A percentile compares a stretch with the other conserved stretches of the same genome.
Conservation (phyloP, 1,284 basidiomycete genomes). For the Austroboletus olivaceoglutinosus region DNA sequence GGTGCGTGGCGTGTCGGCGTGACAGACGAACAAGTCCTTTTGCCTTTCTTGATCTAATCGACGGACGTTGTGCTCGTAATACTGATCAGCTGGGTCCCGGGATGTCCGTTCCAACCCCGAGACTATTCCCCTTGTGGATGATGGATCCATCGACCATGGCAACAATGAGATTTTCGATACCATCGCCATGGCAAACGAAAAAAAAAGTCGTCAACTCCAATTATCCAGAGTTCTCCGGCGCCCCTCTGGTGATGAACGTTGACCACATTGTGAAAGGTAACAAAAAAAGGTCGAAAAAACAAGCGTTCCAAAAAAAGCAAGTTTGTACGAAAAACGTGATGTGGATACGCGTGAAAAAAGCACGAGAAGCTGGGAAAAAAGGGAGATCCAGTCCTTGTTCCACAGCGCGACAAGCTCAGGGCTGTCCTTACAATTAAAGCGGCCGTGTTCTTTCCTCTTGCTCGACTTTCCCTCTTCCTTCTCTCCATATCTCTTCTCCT, state of each 20-base stretch:
- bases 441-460: conserved; percentile 10
- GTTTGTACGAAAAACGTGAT: not conserved
- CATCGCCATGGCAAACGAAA: conserved; percentile 2
- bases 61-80: not conserved
- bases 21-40: not conserved
- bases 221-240: not conserved
- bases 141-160: conserved; percentile 10
- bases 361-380: not conserved
- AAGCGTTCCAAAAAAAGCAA: not conserved
- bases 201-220: not conserved
- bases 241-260: not conserved
- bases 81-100: not conserved
- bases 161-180: conserved; percentile 7
- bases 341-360: not conserved
- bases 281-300: not conserved
- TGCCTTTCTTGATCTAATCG: not conserved
- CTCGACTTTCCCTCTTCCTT: conserved; percentile 5
- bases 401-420: not conserved
- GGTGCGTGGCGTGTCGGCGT: too few relatives aligned
- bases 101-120: not conserved
- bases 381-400: not conserved
- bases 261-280: too few relatives aligned
- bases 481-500: too few relatives aligned
- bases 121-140: not conserved
- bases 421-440: conserved; percentile 2